Percentiles rank a stretch among this genome's conserved stretches.
These are phyloP conservation scores for Pascua guehoae DNA, from an alignment of 1,284 basidiomycete genomes.

Conservation along the genomic window DNA sequence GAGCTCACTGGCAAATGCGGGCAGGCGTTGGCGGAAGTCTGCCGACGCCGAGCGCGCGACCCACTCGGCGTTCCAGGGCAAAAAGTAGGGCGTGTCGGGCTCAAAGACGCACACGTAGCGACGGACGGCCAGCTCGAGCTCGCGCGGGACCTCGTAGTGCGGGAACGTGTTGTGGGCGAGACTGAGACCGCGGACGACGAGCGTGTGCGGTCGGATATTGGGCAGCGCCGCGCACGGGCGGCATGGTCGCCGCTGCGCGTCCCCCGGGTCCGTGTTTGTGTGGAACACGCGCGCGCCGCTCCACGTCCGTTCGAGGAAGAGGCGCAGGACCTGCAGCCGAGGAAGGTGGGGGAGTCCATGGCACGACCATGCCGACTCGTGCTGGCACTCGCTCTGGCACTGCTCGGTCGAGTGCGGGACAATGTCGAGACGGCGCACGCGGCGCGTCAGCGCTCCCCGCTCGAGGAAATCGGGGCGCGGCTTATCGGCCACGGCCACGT, in stretches of 20 bases:
- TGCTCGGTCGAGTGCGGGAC: slow-evolving; percentile 5
- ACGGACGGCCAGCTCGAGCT: slow-evolving; percentile 1
- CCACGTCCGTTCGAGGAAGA: slow-evolving; percentile 3
- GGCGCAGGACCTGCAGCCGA: slow-evolving; percentile 3
- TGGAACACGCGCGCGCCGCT: slow-evolving; percentile 8
- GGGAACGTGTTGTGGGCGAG: slow-evolving; percentile 7
- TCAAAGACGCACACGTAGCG: slow-evolving; percentile 9
- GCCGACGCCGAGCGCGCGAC: background rate
- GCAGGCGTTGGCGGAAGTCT: slow-evolving; percentile 7
- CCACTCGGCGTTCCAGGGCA: slow-evolving; percentile 5
- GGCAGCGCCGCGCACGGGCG: slow-evolving; percentile 4
- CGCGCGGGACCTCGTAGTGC: slow-evolving; percentile 1
- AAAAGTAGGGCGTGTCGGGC: slow-evolving; percentile 11
- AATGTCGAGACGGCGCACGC: slow-evolving; percentile 3
- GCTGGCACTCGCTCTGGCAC: background rate
- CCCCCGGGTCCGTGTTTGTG: slow-evolving; percentile 8
- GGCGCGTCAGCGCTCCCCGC: background rate
- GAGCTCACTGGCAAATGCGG: background rate
- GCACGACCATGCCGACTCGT: background rate
- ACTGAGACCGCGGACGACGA: slow-evolving; percentile 9
- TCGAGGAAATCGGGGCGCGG: slow-evolving; percentile 1
- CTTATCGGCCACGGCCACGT: background rate
- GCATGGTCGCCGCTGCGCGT: background rate
- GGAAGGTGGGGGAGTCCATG: slow-evolving; percentile 5
- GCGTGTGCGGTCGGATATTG: slow-evolving; percentile 1